These are phyloP conservation scores for Lasiosphaeriaceae sp. DNA, from an alignment of 495 filamentous ascomycete genomes.

Conservation along the genomic window DNA sequence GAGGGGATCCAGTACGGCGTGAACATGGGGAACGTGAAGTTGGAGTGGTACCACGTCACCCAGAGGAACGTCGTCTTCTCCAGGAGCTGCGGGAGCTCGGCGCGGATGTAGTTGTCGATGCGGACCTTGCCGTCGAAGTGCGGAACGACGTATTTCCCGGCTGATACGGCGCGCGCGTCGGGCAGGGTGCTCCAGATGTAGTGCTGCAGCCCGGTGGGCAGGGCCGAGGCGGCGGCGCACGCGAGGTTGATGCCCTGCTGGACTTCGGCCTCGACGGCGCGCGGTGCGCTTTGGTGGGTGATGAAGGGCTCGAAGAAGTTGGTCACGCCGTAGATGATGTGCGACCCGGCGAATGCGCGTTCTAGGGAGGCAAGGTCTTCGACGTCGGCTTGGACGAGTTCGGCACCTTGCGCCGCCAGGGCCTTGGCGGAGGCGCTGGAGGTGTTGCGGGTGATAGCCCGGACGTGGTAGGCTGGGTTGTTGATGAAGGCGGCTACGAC, in stretches of 20 bases:
- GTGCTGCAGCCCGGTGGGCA: conserved; percentile 39
- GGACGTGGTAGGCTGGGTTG: conserved; percentile 50
- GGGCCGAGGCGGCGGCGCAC: conserved; percentile 44
- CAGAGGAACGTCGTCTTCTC: conserved; percentile 40
- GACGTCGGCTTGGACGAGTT: conserved; percentile 48
- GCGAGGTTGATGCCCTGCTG: conserved; percentile 56
- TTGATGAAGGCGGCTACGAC: conserved; percentile 51
- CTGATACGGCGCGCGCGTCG: conserved; percentile 18
- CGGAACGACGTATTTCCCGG: conserved; percentile 29
- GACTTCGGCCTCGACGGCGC: conserved; percentile 47
- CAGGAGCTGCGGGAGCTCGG: conserved; percentile 16
- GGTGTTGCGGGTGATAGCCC: conserved; percentile 55
- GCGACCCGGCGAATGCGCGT: conserved; percentile 49
- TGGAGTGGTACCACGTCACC: conserved; percentile 32
- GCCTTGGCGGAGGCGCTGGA: conserved; percentile 41
- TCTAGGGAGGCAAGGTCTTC: conserved; percentile 44
- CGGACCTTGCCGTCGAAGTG: conserved; percentile 40
- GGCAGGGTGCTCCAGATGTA: conserved; percentile 48
- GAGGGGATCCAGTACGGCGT: conserved; percentile 26
- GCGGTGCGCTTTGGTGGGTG: conserved; percentile 23
- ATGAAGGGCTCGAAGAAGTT: conserved; percentile 50
- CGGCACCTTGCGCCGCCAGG: conserved; percentile 38
- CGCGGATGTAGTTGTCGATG: conserved; percentile 36
- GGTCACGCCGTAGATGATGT: conserved; percentile 57
- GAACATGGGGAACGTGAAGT: conserved; percentile 30